phyloP scores from a whole-genome alignment of 2,329 filamentous ascomycete species.

The Corniculantispora saksenae region DNA sequence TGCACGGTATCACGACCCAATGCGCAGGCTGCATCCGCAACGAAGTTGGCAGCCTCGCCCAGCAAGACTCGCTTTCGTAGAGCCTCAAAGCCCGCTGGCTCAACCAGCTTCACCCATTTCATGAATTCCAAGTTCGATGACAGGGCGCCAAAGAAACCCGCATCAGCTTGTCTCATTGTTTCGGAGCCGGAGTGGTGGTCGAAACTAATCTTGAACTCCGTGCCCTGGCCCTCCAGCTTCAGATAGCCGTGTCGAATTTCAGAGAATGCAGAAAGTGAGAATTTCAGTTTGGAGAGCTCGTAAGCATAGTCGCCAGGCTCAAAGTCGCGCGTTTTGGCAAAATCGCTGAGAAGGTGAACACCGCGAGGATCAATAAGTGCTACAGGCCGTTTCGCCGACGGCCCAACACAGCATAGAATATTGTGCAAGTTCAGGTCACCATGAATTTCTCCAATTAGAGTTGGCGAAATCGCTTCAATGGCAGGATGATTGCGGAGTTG shows the following conservation, averaged over 20 bases:
- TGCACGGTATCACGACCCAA: slow-evolving; percentile 12
- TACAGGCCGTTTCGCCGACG: not conserved
- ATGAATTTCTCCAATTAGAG: slow-evolving; percentile 12
- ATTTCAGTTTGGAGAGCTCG: slow-evolving; percentile 14
- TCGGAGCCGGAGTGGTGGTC: slow-evolving; percentile 8
- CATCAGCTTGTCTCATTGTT: slow-evolving; percentile 8
- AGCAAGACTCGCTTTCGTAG: slow-evolving; percentile 8
- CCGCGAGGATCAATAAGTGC: slow-evolving; percentile 17
- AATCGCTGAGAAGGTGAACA: slow-evolving; percentile 17
- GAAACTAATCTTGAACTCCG: slow-evolving; percentile 4
- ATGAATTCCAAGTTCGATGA: not conserved
- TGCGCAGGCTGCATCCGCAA: slow-evolving; percentile 14
- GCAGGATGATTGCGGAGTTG: not conserved
- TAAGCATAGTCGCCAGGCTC: slow-evolving; percentile 16
- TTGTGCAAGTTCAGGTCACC: slow-evolving; percentile 17
- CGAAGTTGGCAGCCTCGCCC: slow-evolving; percentile 16
- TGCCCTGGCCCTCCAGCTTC: not conserved
- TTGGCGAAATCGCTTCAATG: not conserved
- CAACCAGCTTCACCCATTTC: slow-evolving; percentile 10
- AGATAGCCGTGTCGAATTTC: slow-evolving; percentile 13
- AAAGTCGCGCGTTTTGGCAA: slow-evolving; percentile 11
- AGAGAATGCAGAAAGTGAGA: slow-evolving; percentile 14
- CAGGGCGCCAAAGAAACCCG: slow-evolving; percentile 6
- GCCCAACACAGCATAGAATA: slow-evolving; percentile 10
- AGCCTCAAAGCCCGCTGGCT: slow-evolving; percentile 5